Percentiles rank a stretch among this genome's conserved stretches.
Evolutionary conservation across 1,139 yeast genomes (phyloP).

Genomic region (Pneumocystis sp.): DNA sequence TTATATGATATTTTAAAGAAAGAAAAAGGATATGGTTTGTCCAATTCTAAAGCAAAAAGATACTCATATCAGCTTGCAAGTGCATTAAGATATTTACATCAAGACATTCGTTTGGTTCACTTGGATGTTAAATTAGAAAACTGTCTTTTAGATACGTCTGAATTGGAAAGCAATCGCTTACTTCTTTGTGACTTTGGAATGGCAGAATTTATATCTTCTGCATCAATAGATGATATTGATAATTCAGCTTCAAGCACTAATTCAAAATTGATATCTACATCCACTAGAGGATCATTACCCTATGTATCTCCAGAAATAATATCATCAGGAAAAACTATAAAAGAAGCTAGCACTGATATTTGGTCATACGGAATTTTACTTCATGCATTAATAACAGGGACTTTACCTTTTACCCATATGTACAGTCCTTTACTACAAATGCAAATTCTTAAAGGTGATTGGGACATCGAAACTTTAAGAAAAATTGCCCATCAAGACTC

Average conservation of each 20-base stretch:
- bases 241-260: background rate
- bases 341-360: background rate
- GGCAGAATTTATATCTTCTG: background rate
- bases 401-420: background rate
- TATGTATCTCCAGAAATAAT: background rate
- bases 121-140: background rate
- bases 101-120: background rate
- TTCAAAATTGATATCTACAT: background rate
- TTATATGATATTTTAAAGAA: background rate
- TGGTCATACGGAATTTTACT: background rate
- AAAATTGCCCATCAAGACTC: background rate
- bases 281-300: background rate
- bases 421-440: background rate
- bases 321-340: background rate
- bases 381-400: background rate
- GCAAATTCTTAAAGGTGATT: background rate
- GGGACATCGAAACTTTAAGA: background rate
- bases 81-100: background rate
- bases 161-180: background rate
- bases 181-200: background rate
- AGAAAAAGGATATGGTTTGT: background rate
- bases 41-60: background rate
- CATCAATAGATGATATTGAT: background rate
- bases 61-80: background rate
- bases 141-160: background rate